Evolutionary conservation across 2,329 filamentous ascomycete genomes (phyloP).

Genomic region (Trichophaea hybrida): DNA sequence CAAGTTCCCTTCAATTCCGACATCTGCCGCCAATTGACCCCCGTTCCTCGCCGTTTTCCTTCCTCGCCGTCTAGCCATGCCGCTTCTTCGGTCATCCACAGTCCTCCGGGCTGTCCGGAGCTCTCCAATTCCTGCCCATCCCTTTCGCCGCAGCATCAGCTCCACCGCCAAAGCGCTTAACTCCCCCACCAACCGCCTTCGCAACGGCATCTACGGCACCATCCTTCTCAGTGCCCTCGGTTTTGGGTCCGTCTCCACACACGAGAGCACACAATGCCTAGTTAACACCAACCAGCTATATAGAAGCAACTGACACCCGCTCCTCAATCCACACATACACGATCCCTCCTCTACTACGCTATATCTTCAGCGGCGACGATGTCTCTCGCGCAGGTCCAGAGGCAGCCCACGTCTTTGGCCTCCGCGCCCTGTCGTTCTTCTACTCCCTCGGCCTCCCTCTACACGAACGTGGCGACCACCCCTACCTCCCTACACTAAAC

Average conservation of each 20-base stretch:
- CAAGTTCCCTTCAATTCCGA: background rate
- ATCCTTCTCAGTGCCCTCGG: conserved; percentile 24
- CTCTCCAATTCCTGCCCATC: background rate
- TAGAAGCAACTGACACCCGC: conserved; percentile 42
- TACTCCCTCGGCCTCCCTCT: conserved; percentile 65
- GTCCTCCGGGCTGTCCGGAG: background rate
- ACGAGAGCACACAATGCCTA: background rate
- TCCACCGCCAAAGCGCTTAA: background rate
- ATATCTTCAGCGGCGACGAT: conserved; percentile 36
- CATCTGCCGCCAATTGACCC: background rate
- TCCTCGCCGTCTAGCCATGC: conserved; percentile 2
- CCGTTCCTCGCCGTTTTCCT: background rate
- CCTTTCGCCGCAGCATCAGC: background rate
- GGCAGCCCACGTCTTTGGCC: conserved; percentile 77
- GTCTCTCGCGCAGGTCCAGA: conserved; percentile 52
- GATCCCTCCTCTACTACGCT: conserved; percentile 47
- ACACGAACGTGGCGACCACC: conserved; percentile 50
- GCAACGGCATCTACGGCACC: conserved; percentile 20
- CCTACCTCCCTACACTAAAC: conserved; percentile 37
- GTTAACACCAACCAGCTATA: conserved; percentile 33
- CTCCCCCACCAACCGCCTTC: conserved; percentile 10
- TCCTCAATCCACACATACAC: conserved; percentile 41
- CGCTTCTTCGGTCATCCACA: background rate
- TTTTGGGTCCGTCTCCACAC: conserved; percentile 4
- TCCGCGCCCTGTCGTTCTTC: conserved; percentile 53